These are phyloP conservation scores for Nannochloris sp. DNA, from an alignment of 139 green algal species.

Conservation along the genomic window DNA sequence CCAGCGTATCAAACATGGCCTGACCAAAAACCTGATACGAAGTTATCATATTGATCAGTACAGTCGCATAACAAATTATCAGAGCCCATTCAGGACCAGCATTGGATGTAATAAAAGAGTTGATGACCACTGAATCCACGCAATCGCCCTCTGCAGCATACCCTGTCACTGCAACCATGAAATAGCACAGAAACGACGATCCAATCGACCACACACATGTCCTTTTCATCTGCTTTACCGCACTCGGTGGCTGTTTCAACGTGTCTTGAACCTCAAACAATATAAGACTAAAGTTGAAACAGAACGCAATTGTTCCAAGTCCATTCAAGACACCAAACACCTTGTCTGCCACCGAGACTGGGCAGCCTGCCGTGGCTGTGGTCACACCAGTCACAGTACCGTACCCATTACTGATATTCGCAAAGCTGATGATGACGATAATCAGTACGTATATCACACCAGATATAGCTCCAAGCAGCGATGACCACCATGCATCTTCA, in stretches of 20 bases:
- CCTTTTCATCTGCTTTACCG: constrained; percentile 11
- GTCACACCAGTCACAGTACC: constrained; percentile 10
- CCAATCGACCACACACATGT: constrained; percentile 1
- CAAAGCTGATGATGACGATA: too few species aligned
- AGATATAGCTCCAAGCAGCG: constrained; percentile 4
- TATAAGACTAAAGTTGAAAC: constrained; percentile 28
- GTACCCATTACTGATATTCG: neutral
- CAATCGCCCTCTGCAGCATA: constrained; percentile 12
- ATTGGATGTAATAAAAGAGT: constrained; percentile 1
- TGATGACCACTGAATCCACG: constrained; percentile 10
- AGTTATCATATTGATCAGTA: constrained; percentile 24
- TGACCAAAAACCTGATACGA: constrained; percentile 29
- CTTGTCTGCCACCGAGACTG: constrained; percentile 4
- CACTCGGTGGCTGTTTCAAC: constrained; percentile 13
- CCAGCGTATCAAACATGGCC: constrained; percentile 16
- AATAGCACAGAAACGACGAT: constrained; percentile 16
- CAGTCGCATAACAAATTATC: neutral
- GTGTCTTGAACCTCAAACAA: constrained; percentile 41
- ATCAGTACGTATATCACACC: too few species aligned
- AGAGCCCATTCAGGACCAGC: constrained; percentile 12
- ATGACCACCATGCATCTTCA: constrained; percentile 14
- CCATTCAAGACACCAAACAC: constrained; percentile 40
- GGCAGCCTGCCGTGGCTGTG: neutral
- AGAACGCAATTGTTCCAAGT: constrained; percentile 35
- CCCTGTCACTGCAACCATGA: constrained; percentile 5